Evolutionary conservation across 257 asterid species (phyloP).

Genomic region (Dorcoceras hygrometricum): DNA sequence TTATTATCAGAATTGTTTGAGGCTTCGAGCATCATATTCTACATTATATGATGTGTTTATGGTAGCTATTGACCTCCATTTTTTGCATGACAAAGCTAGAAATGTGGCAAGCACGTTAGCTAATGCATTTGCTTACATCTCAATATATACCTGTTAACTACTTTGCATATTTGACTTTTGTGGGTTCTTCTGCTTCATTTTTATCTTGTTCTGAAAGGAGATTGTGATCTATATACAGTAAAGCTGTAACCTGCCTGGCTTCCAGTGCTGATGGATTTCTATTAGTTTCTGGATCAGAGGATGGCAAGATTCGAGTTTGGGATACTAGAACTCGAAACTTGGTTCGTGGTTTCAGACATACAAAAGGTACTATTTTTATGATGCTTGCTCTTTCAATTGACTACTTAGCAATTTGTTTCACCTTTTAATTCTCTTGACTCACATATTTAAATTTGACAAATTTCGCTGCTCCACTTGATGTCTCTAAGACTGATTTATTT

Average conservation of each 20-base stretch:
- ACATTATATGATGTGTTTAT: not conserved
- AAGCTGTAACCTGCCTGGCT: constrained; percentile 84
- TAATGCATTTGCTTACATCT: not conserved
- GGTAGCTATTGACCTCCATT: not conserved
- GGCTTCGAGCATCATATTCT: no score
- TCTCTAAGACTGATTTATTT: no score
- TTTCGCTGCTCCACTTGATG: no score
- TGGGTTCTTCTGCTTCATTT: not conserved
- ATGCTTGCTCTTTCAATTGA: not conserved
- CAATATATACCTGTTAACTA: constrained; percentile 16
- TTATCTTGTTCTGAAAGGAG: constrained; percentile 20
- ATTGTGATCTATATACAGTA: constrained; percentile 51
- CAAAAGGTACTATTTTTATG: constrained; percentile 56
- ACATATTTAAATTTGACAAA: not conserved
- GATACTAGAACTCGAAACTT: constrained; percentile 66
- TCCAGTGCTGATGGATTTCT: constrained; percentile 64
- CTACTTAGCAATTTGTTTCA: not conserved
- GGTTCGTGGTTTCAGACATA: constrained; percentile 56
- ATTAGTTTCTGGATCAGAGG: constrained; percentile 84
- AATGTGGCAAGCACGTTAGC: not conserved
- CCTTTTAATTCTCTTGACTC: not conserved
- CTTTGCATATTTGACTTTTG: constrained; percentile 13
- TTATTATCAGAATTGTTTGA: no score
- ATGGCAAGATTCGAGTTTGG: constrained; percentile 91
- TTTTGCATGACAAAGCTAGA: not conserved